phyloP scores from a whole-genome alignment of 768 basidiomycete genomes.

The Kwoniella europaea region DNA sequence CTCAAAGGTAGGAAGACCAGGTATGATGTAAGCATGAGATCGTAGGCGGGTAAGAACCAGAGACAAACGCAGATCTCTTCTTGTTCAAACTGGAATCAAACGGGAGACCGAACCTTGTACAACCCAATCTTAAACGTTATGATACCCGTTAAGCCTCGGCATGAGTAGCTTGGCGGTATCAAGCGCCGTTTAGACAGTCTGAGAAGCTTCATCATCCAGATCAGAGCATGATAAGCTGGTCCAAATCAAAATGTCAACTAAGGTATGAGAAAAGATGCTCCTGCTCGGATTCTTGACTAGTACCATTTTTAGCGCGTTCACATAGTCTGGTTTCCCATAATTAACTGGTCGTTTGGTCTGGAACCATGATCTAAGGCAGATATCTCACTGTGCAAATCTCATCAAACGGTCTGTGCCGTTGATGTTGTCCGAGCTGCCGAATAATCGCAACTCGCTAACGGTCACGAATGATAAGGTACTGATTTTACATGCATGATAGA shows the following conservation, averaged over 20 bases:
- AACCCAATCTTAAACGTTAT: background rate
- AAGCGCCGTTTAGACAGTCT: too few species aligned
- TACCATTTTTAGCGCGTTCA: background rate
- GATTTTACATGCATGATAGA: background rate
- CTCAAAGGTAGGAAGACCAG: background rate
- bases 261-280: background rate
- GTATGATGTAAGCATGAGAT: background rate
- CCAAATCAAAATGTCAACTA: background rate
- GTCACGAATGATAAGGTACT: too few species aligned
- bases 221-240: background rate
- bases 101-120: background rate
- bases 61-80: background rate
- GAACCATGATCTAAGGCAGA: background rate
- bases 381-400: background rate
- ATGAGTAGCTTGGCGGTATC: background rate
- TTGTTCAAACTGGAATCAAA: background rate
- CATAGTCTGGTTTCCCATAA: background rate
- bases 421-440: background rate
- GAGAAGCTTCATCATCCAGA: too few species aligned
- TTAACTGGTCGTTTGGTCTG: background rate
- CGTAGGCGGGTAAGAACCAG: background rate
- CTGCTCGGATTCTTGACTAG: background rate
- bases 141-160: constrained; percentile 4
- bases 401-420: background rate
- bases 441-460: background rate